Evolutionary conservation across 306 rosid genomes (phyloP), one percentile per base, ranked within the genome.

Genomic region (Lotus japonicus): DNA sequence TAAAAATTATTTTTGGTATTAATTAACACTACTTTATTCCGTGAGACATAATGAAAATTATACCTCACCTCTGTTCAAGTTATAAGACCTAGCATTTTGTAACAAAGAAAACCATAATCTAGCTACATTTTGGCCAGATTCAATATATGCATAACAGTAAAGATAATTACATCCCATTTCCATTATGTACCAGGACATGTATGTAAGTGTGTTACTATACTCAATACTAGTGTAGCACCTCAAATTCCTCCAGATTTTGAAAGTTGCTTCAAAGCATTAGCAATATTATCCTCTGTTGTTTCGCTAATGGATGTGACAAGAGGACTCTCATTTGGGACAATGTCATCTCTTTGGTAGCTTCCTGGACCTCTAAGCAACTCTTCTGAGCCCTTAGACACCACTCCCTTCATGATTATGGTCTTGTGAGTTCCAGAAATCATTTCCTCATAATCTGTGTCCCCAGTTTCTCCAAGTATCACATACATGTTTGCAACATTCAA

Each of bases 341-440:
- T 21, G 51, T 92, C 96, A 7, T 87, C 98, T 59, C 81, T 89
- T 7, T 67, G 82, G 46, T 85, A 89, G 73, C 96, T 92, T 71
- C 90, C 98, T 5, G 84, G 73, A 64, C 95, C 82, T 85, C 96
- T 77, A 21, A 87, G 88, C 18, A 43, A 35, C 4, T 38, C 80
- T 65, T 81, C 77, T 68, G 85, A 81, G 38, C 92, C 95, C 55
- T 81, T 83, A 9, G 76, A 54, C 21, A 78, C 88, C 67, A 78
- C 79, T 5, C 85, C 96, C 55, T 89, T 92, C 90, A 92, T 69
- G 33, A 81, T 77, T 50, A 92, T 79, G 45, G 95, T 87, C 88
- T 85, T 89, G 73, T 92, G 96, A 66, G 90, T 84, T 77, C 98
- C 98, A 3, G 96, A 72, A 67, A 92, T 92, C 95, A 92, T 57